Evolutionary conservation across 768 basidiomycete genomes (phyloP), one percentile per base, ranked within the genome.

Genomic region (Pisolithus albus): DNA sequence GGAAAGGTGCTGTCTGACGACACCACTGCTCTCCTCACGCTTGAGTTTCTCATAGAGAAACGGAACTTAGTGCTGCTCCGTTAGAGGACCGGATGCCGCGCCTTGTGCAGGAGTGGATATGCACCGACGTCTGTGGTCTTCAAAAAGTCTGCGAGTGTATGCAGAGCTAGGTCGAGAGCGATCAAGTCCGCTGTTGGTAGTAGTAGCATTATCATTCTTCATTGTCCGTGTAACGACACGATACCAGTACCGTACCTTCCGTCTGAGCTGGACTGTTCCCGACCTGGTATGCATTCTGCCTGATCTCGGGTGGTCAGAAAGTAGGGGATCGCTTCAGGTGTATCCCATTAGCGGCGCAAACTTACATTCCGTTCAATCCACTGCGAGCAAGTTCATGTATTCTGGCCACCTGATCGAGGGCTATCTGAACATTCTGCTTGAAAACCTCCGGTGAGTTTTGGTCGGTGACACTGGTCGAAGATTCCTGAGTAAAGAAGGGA

Each of bases 41-140:
- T 78, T 75, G 13, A 78, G 64, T 54, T 71, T 67, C 18, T 82
- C 81, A 50, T 79, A 82, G 19, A 77, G 55, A 19, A 60, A n/a
- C n/a, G n/a, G n/a, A n/a, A n/a, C n/a, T n/a, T n/a, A n/a, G n/a
- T n/a, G n/a, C n/a, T n/a, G n/a, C n/a, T n/a, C n/a, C 0, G 67
- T 72, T 1, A 74, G 79, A 9, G 61, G 34, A 46, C 44, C 41
- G 30, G 59, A 38, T 38, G 52, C 46, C 24, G 38, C 55, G 37
- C 57, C 52, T 10, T 48, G 38, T 50, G 26, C 19, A 38, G 64
- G 9, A 82, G 56, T 1, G 85, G 84, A 44, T 84, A 73, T 2
- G 81, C 83, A 2, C 84, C 86, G n/a, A 86, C 75, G n/a, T 84
- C 85, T 0, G 78, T 76, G 47, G 78, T 72, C 2, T 77, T 73